These are phyloP conservation scores for Lepiota brunneoincarnata DNA, from an alignment of 768 basidiomycete genomes.

Conservation along the genomic window DNA sequence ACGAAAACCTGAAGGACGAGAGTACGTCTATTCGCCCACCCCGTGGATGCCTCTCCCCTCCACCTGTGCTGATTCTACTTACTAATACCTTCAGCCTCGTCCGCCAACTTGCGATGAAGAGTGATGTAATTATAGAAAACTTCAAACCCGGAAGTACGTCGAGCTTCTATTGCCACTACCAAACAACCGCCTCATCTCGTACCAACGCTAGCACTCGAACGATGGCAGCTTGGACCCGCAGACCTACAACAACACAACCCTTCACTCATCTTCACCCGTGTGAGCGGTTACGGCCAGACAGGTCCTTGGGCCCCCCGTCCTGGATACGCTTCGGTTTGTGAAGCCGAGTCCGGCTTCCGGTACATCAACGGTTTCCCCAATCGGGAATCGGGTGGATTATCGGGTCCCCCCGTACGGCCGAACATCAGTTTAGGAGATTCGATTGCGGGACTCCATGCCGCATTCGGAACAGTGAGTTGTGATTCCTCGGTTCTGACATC, in stretches of 20 bases:
- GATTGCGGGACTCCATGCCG: constrained; percentile 68
- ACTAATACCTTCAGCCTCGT: constrained; percentile 44
- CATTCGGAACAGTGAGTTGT: constrained; percentile 63
- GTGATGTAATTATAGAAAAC: constrained; percentile 69
- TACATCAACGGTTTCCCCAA: constrained; percentile 70
- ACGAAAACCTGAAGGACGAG: constrained; percentile 32
- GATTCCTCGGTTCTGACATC: neutral
- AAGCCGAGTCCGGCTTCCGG: constrained; percentile 73
- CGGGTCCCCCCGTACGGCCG: constrained; percentile 64
- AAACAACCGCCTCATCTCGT: neutral
- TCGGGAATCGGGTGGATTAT: constrained; percentile 45
- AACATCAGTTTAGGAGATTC: constrained; percentile 75
- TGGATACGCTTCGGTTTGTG: constrained; percentile 73
- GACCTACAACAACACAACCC: constrained; percentile 73
- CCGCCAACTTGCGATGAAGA: constrained; percentile 55
- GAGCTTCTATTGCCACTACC: neutral
- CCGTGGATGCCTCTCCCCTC: neutral
- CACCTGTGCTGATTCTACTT: neutral
- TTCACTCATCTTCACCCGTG: constrained; percentile 86
- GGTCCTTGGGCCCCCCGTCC: constrained; percentile 71
- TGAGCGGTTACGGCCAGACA: constrained; percentile 74
- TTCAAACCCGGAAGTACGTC: constrained; percentile 72
- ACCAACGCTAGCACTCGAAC: constrained; percentile 55
- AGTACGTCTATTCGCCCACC: constrained; percentile 23
- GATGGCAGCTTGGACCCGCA: constrained; percentile 61